Conservation (phyloP, 2,329 filamentous ascomycete species). For the Colletotrichum spaethianum region DNA sequence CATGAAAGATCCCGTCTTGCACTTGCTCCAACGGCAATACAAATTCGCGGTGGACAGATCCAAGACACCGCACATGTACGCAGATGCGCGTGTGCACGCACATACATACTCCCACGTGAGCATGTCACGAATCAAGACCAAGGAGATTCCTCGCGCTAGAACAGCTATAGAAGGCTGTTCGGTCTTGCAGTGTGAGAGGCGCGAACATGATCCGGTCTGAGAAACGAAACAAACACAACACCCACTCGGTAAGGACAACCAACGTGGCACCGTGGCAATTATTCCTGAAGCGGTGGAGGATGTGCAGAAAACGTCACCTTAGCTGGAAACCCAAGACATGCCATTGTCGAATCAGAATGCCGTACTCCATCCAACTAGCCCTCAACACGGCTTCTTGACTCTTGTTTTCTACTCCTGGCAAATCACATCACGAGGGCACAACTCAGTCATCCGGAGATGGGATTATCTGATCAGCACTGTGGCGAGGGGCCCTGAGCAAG, state of each 20-base stretch:
- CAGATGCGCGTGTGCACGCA: not conserved
- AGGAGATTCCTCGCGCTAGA: constrained; percentile 17
- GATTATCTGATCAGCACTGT: not conserved
- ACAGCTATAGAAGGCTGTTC: constrained; percentile 31
- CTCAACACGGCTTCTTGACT: not conserved
- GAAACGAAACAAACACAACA: not conserved
- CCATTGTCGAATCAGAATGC: not conserved
- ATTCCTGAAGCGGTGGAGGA: not conserved
- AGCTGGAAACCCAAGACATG: no score
- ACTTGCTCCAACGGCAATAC: not conserved
- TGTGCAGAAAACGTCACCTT: no score
- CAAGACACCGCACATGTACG: not conserved
- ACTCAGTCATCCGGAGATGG: constrained; percentile 4
- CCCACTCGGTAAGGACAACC: not conserved
- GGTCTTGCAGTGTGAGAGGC: constrained; percentile 2
- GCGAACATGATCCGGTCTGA: not conserved
- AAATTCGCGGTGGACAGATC: not conserved
- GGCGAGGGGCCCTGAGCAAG: not conserved
- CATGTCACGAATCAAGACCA: not conserved
- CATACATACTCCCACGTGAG: not conserved
- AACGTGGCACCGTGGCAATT: constrained; percentile 1
- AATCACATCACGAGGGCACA: constrained; percentile 21
- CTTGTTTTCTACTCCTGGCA: not conserved
- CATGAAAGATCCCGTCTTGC: not conserved
- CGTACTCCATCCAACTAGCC: not conserved